phyloP scores from a whole-genome alignment of 225 moss, liverwort and hornwort species.

The Polytrichum formosum region DNA sequence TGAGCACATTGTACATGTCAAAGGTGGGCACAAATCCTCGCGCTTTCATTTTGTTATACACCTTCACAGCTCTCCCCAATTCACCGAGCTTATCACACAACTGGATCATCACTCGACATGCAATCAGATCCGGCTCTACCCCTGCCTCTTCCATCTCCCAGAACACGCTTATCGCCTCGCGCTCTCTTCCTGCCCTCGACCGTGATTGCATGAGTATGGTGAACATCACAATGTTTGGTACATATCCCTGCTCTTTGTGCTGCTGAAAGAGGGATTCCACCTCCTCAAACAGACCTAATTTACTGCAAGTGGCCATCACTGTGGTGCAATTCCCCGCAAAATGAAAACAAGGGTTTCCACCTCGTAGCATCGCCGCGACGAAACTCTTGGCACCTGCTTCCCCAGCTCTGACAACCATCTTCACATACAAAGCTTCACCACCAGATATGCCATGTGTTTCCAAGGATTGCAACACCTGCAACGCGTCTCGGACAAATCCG shows the following conservation, averaged over 20 bases:
- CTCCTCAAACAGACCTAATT: constrained; percentile 46
- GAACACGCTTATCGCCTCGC: constrained; percentile 53
- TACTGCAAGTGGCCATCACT: constrained; percentile 64
- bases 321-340: constrained; percentile 46
- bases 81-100: constrained; percentile 60
- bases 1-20: constrained; percentile 61
- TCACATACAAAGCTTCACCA: no score
- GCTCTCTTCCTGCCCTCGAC: constrained; percentile 49
- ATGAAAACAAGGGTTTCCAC: constrained; percentile 23
- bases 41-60: constrained; percentile 51
- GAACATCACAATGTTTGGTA: constrained; percentile 64
- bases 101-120: constrained; percentile 59
- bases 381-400: constrained; percentile 31
- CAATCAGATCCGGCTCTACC: constrained; percentile 57
- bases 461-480: no score
- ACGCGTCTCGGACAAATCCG: no score
- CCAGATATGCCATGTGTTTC: no score
- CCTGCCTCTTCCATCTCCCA: constrained; percentile 62
- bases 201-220: constrained; percentile 59
- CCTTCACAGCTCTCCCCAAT: constrained; percentile 46
- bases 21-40: constrained; percentile 62
- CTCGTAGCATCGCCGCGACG: constrained; percentile 25
- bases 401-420: constrained; percentile 60
- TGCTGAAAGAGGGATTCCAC: constrained; percentile 44
- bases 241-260: constrained; percentile 25